These are phyloP conservation scores for Trifolium subterraneum DNA, from an alignment of 306 rosid species.

Conservation along the genomic window DNA sequence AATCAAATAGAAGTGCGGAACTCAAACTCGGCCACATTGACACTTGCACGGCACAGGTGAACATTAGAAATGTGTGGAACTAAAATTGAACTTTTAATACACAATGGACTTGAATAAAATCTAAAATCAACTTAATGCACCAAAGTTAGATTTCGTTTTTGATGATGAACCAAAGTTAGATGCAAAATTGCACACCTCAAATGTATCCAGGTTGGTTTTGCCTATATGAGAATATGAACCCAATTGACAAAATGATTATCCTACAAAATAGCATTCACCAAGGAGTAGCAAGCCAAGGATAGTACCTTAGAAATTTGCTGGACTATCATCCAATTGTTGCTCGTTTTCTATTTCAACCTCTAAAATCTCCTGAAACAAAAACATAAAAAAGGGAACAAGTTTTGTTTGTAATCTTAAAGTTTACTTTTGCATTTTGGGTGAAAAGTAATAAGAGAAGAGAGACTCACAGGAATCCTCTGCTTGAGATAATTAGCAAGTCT, in stretches of 20 bases:
- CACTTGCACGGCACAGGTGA: neutral
- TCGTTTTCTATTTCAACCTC: conserved; percentile 93
- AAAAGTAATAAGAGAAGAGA: neutral
- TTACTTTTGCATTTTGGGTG: neutral
- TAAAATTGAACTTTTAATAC: no score
- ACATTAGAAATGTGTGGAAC: no score
- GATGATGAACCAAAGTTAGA: neutral
- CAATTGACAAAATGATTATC: no score
- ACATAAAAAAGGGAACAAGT: neutral
- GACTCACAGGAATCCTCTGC: conserved; percentile 88
- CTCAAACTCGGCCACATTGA: neutral
- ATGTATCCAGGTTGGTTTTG: neutral
- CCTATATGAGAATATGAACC: no score
- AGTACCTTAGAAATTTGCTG: conserved; percentile 68
- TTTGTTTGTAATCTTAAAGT: neutral
- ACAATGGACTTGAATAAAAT: no score
- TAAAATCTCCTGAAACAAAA: conserved; percentile 73
- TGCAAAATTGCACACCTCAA: neutral
- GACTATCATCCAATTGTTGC: conserved; percentile 96
- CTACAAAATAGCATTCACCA: neutral
- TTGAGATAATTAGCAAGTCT: conserved; percentile 79
- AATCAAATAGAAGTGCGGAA: neutral
- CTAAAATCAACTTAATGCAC: no score
- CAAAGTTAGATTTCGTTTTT: no score
- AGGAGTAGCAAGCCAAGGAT: neutral